A percentile compares a stretch with the other conserved stretches of the same genome.
phyloP scores from a whole-genome alignment of 768 basidiomycete genomes.

The Xerocomellus intermedius region DNA sequence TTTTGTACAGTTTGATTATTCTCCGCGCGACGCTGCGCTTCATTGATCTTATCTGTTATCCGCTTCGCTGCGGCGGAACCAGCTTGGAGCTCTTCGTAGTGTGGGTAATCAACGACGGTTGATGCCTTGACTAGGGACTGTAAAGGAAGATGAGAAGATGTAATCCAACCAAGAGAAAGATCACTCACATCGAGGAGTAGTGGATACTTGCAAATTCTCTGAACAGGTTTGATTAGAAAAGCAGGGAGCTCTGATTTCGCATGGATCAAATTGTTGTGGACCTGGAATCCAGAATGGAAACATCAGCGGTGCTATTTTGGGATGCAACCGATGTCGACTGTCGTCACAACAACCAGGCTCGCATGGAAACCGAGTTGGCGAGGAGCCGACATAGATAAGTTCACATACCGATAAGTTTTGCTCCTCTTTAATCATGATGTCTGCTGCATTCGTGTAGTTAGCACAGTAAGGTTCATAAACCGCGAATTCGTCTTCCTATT shows the following conservation, averaged over 20 bases:
- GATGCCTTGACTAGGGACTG: conserved; percentile 78
- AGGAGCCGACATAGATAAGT: conserved; percentile 1
- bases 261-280: conserved; percentile 81
- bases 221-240: conserved; percentile 98
- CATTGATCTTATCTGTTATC: conserved; percentile 94
- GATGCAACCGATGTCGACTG: conserved; percentile 7
- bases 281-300: conserved; percentile 39
- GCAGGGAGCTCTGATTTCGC: conserved; percentile 91
- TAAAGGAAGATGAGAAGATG: conserved; percentile 1
- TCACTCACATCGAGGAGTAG: conserved; percentile 81
- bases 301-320: conserved; percentile 23
- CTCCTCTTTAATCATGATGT: conserved; percentile 83
- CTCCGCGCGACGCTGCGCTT: conserved; percentile 88
- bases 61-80: conserved; percentile 88
- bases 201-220: conserved; percentile 98
- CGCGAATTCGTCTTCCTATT: conserved; percentile 93
- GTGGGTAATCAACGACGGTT: conserved; percentile 57
- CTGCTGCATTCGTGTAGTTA: conserved; percentile 86
- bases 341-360: conserved; percentile 27
- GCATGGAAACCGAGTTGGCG: conserved; percentile 15
- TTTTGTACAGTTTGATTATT: conserved; percentile 89
- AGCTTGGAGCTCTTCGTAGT: conserved; percentile 76
- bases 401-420: conserved; percentile 77
- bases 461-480: conserved; percentile 98
- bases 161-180: conserved; percentile 10